These are phyloP conservation scores for Amanita brunnescens DNA, from an alignment of 768 basidiomycete genomes.

Conservation along the genomic window DNA sequence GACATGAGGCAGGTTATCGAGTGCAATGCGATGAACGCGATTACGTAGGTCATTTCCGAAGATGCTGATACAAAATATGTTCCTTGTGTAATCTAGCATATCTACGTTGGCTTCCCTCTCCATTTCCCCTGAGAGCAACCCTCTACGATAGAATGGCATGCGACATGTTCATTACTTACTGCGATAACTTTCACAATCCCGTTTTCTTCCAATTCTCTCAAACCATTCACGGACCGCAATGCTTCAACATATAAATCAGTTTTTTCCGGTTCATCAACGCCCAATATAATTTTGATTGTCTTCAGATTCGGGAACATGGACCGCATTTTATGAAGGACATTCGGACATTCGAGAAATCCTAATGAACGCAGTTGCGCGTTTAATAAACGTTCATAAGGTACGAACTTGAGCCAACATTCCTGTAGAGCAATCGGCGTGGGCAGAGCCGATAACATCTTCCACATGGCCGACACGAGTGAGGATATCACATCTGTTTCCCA, in stretches of 20 bases:
- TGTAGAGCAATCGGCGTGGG: too few relatives aligned
- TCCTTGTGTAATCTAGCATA: too few relatives aligned
- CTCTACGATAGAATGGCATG: neutral
- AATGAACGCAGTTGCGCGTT: neutral
- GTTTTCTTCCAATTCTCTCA: neutral
- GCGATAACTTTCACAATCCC: neutral
- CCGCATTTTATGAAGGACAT: neutral
- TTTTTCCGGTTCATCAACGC: neutral
- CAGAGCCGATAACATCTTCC: too few relatives aligned
- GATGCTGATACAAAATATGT: too few relatives aligned
- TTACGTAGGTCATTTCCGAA: too few relatives aligned
- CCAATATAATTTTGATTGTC: neutral
- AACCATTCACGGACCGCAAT: neutral
- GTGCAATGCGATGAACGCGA: too few relatives aligned
- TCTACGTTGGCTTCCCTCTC: too few relatives aligned
- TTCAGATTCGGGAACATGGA: neutral
- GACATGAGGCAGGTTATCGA: too few relatives aligned
- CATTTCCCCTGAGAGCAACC: too few relatives aligned
- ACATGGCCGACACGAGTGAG: neutral
- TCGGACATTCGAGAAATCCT: neutral
- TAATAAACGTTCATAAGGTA: neutral
- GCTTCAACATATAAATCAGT: neutral
- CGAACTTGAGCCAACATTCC: neutral
- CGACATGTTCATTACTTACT: neutral
- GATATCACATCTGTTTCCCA: neutral